Conservation (phyloP, 176 grass and related monocot genomes). For the Alopecurus myosuroides region DNA sequence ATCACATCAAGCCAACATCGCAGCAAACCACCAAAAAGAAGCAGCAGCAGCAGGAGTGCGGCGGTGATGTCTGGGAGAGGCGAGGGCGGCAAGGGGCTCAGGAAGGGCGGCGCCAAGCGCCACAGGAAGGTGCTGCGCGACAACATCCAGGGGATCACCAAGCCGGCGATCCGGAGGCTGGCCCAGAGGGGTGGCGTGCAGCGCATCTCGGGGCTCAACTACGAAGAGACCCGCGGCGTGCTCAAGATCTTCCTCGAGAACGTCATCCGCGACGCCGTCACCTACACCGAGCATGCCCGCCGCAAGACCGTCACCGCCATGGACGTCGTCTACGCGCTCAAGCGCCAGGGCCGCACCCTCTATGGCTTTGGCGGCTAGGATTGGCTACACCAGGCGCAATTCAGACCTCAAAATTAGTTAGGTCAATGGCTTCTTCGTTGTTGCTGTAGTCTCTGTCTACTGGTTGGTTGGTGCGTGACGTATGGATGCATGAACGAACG, state of each 20-base stretch:
- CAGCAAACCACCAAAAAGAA: background rate
- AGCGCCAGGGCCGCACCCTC: slow-evolving; percentile 78
- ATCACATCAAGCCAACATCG: background rate
- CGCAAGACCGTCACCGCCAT: slow-evolving; percentile 91
- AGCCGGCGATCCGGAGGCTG: slow-evolving; percentile 63
- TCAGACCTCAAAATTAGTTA: background rate
- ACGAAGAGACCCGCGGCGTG: slow-evolving; percentile 74
- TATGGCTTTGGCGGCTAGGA: slow-evolving; percentile 69
- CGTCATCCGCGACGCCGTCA: slow-evolving; percentile 83
- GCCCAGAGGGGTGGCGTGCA: slow-evolving; percentile 69
- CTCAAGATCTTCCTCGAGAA: slow-evolving; percentile 97
- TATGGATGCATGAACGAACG: background rate
- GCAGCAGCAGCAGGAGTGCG: background rate
- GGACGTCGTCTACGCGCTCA: slow-evolving; percentile 86
- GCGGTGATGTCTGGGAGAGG: slow-evolving; percentile 46
- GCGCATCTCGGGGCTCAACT: slow-evolving; percentile 62
- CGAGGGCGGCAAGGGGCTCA: slow-evolving; percentile 64
- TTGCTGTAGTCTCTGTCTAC: background rate
- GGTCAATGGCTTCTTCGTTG: background rate
- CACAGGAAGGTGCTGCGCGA: slow-evolving; percentile 71
- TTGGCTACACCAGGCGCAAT: background rate
- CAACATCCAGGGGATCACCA: slow-evolving; percentile 80
- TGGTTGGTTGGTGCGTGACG: background rate
- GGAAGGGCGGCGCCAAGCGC: slow-evolving; percentile 58
- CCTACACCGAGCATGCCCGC: slow-evolving; percentile 79